These are phyloP conservation scores for Yarrowia galli DNA, from an alignment of 1,139 yeast species.

Conservation along the genomic window DNA sequence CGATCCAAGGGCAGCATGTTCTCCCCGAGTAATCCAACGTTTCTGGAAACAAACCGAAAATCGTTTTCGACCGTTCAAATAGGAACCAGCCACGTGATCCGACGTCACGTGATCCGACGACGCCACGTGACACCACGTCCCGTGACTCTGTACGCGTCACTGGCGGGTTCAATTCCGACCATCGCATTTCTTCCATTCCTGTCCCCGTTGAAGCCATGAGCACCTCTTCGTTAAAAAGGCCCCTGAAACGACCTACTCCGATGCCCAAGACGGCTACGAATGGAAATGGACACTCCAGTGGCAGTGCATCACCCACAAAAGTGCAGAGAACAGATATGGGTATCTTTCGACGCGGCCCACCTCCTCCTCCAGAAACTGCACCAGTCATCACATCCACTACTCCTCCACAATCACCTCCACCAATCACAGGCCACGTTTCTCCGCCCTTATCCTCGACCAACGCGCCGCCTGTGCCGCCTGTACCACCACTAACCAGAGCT, in stretches of 20 bases:
- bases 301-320: slow-evolving; percentile 8
- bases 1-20: slow-evolving; percentile 27
- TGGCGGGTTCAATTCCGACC: slow-evolving; percentile 14
- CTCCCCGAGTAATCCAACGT: slow-evolving; percentile 27
- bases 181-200: slow-evolving; percentile 11
- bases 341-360: neutral
- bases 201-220: slow-evolving; percentile 17
- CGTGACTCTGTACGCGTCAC: neutral
- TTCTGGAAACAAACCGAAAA: neutral
- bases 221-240: neutral
- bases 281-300: slow-evolving; percentile 4
- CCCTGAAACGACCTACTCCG: slow-evolving; percentile 22
- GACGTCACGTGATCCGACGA: too few species aligned
- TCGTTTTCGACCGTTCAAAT: slow-evolving; percentile 13
- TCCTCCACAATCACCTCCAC: slow-evolving; percentile 28
- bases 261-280: slow-evolving; percentile 11
- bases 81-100: neutral
- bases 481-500: slow-evolving; percentile 7
- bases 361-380: neutral
- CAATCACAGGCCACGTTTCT: neutral
- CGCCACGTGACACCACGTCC: too few species aligned
- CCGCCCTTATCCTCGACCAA: neutral
- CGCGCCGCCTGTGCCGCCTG: neutral
- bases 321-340: slow-evolving; percentile 1
- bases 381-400: slow-evolving; percentile 8